Evolutionary conservation across 768 basidiomycete genomes (phyloP).

Genomic region (Auricularia auricula-judae): DNA sequence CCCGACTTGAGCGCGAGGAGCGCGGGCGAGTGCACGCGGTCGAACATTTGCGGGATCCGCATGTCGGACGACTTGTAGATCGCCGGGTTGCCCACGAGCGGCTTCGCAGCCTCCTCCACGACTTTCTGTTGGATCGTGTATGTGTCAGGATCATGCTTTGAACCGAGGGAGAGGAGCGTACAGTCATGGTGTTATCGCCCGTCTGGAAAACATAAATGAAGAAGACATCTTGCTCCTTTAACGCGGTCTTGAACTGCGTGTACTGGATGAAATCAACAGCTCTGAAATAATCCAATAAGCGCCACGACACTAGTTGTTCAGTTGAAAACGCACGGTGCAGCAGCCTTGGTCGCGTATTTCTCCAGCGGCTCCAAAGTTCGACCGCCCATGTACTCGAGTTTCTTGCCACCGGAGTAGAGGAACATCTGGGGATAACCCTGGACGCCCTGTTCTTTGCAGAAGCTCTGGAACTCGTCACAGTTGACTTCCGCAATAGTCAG

Average conservation of each 20-base stretch:
- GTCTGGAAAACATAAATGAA: conserved; percentile 42
- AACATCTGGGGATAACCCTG: conserved; percentile 76
- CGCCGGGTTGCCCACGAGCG: conserved; percentile 37
- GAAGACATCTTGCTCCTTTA: conserved; percentile 38
- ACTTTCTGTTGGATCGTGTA: conserved; percentile 25
- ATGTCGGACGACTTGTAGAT: conserved; percentile 28
- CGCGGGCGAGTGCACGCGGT: conserved; percentile 12
- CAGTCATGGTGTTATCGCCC: neutral
- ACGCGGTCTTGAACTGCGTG: conserved; percentile 24
- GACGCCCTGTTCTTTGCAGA: conserved; percentile 61
- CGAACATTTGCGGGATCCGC: conserved; percentile 23
- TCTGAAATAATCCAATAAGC: conserved; percentile 15
- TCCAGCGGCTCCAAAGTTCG: conserved; percentile 62
- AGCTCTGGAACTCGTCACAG: conserved; percentile 61
- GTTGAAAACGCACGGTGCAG: conserved; percentile 31
- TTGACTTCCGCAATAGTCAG: conserved; percentile 79
- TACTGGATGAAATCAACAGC: conserved; percentile 28
- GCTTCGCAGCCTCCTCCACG: conserved; percentile 45
- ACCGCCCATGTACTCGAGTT: conserved; percentile 65
- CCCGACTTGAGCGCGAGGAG: conserved; percentile 58
- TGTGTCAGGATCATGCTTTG: neutral
- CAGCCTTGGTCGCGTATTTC: conserved; percentile 65
- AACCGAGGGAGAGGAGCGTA: neutral
- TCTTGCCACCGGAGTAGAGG: conserved; percentile 48
- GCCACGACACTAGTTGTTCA: no score